Percentiles rank a stretch among this genome's conserved stretches.
Conservation (phyloP, 2,329 filamentous ascomycete species). For the Diaporthe australafricana region DNA sequence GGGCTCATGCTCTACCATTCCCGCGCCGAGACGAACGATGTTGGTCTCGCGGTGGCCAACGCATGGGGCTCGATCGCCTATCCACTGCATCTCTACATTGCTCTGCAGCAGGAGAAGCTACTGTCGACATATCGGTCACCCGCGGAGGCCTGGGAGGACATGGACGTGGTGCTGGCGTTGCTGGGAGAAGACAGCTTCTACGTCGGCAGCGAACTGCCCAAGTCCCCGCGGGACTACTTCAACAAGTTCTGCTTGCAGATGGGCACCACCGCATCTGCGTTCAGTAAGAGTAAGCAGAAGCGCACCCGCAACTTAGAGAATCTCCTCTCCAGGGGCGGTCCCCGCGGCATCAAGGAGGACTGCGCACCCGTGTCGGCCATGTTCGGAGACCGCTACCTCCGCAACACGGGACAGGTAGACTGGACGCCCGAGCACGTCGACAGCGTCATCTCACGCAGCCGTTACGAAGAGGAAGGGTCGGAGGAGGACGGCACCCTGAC, state of each 20-base stretch:
- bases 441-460: conserved; percentile 48
- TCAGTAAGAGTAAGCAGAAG: conserved; percentile 40
- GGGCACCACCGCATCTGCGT: conserved; percentile 48
- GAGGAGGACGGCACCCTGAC: conserved; percentile 37
- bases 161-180: conserved; percentile 48
- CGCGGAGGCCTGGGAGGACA: conserved; percentile 51
- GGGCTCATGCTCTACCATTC: conserved; percentile 52
- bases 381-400: conserved; percentile 50
- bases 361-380: conserved; percentile 48
- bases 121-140: too few relatives aligned
- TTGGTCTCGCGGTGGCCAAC: conserved; percentile 48
- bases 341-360: conserved; percentile 46
- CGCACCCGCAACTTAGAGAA: conserved; percentile 36
- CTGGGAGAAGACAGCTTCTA: conserved; percentile 50
- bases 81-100: conserved; percentile 56
- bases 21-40: conserved; percentile 46
- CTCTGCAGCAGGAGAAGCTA: conserved; percentile 46
- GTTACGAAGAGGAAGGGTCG: conserved; percentile 40
- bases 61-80: conserved; percentile 54
- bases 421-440: conserved; percentile 50
- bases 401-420: conserved; percentile 41
- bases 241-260: conserved; percentile 53
- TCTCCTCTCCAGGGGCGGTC: conserved; percentile 47
- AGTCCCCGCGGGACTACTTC: conserved; percentile 46
- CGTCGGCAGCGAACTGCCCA: conserved; percentile 48